phyloP scores from a whole-genome alignment of 345 rosid species.

The Eucalyptus urophylla region DNA sequence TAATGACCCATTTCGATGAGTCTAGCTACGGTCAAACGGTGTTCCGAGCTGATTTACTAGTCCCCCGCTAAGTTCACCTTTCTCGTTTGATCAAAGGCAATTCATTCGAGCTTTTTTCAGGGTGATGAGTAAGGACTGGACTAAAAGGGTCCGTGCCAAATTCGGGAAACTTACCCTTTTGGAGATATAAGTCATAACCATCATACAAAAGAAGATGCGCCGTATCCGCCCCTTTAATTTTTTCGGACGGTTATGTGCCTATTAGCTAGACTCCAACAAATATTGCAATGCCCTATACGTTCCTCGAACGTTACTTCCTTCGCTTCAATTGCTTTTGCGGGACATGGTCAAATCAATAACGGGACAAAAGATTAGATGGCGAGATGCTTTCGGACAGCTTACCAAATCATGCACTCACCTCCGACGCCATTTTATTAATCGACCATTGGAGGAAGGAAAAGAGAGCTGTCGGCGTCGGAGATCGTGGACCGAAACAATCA shows the following conservation, averaged over 20 bases:
- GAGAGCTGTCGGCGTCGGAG: background rate
- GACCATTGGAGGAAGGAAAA: background rate
- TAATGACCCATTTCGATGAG: background rate
- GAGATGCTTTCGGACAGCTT: background rate
- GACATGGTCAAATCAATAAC: background rate
- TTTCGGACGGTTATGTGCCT: too few species aligned
- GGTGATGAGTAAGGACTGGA: too few species aligned
- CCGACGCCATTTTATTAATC: background rate
- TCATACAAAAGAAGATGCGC: background rate
- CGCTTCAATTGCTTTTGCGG: background rate
- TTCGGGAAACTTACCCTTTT: background rate
- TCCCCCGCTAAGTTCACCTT: background rate
- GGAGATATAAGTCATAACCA: background rate
- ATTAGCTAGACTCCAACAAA: background rate
- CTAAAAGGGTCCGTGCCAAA: background rate
- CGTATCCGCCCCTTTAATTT: background rate
- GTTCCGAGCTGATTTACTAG: accelerated
- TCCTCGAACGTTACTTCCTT: background rate
- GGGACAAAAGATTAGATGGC: background rate
- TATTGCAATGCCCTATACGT: background rate
- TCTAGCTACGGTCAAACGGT: background rate
- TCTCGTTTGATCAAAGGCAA: background rate
- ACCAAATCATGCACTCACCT: background rate
- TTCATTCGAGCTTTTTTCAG: background rate
- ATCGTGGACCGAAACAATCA: background rate